Evolutionary conservation across 768 basidiomycete genomes (phyloP), one percentile per base, ranked within the genome.

Genomic region (Ephemerocybe angulata): DNA sequence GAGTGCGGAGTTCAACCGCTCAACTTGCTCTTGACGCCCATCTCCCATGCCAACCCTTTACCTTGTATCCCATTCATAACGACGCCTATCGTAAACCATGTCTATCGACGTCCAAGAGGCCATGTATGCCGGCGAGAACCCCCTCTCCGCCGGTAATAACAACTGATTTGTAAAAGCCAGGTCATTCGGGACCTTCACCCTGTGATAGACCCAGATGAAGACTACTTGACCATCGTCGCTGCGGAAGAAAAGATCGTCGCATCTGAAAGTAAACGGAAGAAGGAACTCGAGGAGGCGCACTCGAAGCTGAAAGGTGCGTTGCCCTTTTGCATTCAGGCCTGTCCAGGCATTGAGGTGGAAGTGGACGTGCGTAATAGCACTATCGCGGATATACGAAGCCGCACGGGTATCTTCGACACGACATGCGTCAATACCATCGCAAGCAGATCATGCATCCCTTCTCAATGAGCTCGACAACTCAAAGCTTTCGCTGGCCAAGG

Each of bases 121-220:
- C 46, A 74, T 78, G 80, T 75, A 56, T 60, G 70, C 63, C 3
- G 30, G 8, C 28, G 43, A 29, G 13, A 42, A 21, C 31, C 7
- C 19, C n/a, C 25, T 2, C 38, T 47, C 29, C 21, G n/a, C 38
- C 12, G 11, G n/a, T 22, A 22, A 35, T 46, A 43, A 41, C 33
- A 29, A 22, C 11, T 38, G 53, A 50, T 54, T 42, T 19, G 19
- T n/a, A 25, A 30, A 24, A 90, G 88, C 47, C 84, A 85, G 59
- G 80, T 85, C 17, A 83, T 90, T 43, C 78, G 76, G 58, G 84
- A 84, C 56, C 87, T 90, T 80, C 72, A 80, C 29, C 77, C 80
- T 3, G 84, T 90, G 54, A 87, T 92, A 52, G 84, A 88, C 62
- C 87, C 88, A 11, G 85, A 87, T 40, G 87, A 90, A 51, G 90